Conservation (phyloP, 1,284 basidiomycete genomes). For the Heterobasidion annosum region DNA sequence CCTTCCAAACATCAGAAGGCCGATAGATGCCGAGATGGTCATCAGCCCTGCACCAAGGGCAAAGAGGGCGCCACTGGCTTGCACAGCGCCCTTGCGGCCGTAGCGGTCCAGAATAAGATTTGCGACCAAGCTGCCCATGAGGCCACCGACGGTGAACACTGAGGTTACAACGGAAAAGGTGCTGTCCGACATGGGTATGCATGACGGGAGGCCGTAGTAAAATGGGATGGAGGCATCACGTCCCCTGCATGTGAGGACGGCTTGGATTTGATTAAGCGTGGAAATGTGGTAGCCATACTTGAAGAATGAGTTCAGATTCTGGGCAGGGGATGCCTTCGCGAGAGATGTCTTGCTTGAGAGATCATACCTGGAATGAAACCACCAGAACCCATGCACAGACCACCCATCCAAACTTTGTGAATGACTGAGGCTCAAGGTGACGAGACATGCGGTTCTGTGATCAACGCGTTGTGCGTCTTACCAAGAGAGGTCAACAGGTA, state of each 20-base stretch:
- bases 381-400: constrained; percentile 57
- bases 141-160: constrained; percentile 83
- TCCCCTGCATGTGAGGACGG: constrained; percentile 58
- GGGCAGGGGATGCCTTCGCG: background rate
- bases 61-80: constrained; percentile 50
- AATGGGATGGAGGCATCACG: constrained; percentile 6
- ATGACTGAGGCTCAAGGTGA: constrained; percentile 13
- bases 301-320: background rate
- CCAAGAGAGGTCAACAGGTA: too few relatives aligned
- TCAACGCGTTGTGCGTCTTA: too few relatives aligned
- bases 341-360: background rate
- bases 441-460: background rate
- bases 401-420: constrained; percentile 53
- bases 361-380: constrained; percentile 52
- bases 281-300: constrained; percentile 81
- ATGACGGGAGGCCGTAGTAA: constrained; percentile 41
- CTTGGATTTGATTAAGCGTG: constrained; percentile 81
- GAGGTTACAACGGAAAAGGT: constrained; percentile 78
- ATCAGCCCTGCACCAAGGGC: constrained; percentile 57
- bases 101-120: constrained; percentile 60
- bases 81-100: constrained; percentile 60
- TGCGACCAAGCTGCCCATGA: constrained; percentile 69
- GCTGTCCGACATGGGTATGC: constrained; percentile 70
- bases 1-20: constrained; percentile 61
- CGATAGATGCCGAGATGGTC: constrained; percentile 51